Base-by-base conservation (phyloP, 768 basidiomycete species). In the Termitomyces sp. region DNA sequence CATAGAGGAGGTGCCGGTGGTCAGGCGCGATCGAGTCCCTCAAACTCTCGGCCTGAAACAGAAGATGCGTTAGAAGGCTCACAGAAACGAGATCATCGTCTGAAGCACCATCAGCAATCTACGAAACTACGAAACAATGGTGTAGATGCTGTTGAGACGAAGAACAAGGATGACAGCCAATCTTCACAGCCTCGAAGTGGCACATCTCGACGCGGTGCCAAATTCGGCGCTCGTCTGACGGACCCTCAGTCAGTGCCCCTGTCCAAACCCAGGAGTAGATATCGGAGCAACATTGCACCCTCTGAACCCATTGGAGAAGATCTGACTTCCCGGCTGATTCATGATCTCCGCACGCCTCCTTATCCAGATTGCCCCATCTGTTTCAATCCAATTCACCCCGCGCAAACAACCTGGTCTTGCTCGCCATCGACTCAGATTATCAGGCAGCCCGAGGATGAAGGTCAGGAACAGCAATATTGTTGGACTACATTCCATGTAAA, bases 401-500 rank as follows among this genome's bases (percentile, higher is more conserved):
- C 82, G 3, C 87, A 96, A 57, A 80, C 84, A 4, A 92, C 87
- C 0, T 95, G 94, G 91, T 94, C 91, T 0, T 98, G 96, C 70
- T 86, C 88, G 9, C 86, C 88, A 3, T 78, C 82, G 0, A 77
- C 77, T n/a, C 75, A 80, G 2, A 73, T 80, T 10, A 62, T 80
- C 33, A 68, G 69, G 14, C 61, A 70, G 7, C 69, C 64, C 28
- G 70, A 64, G 40, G 50, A 56, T 32, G 72, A 73, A 28, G 67
- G 66, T n/a, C 70, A 72, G 26, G 70, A 72, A 35, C 72, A 77
- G 6, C 86, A 86, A 60, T 91, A 85, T 66, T 98, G 96, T 67
- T 96, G 91, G 86, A 91, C 85, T 12, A 86, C 91, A 0, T 95
- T 97, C 67, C 96, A 98, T 72, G 77, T 96, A 26, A 88, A 87